phyloP scores from a whole-genome alignment of 2,329 filamentous ascomycete species.

The Aspergillus sp. region DNA sequence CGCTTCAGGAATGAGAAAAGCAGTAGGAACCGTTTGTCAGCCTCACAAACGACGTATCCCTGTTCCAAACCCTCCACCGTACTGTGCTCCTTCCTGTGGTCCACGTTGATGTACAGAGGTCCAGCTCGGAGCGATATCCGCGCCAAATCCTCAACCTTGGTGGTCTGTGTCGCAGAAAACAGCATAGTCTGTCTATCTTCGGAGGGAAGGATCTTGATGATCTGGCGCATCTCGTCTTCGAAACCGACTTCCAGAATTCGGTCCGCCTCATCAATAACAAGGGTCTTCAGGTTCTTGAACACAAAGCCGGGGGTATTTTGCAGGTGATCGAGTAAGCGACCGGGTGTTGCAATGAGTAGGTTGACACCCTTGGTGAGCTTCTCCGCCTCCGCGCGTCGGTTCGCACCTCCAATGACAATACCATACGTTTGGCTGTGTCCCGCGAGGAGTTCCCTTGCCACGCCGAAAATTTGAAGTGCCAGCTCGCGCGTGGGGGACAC shows the following conservation, averaged over 20 bases:
- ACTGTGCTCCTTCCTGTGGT: conserved; percentile 82
- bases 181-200: conserved; percentile 91
- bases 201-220: conserved; percentile 88
- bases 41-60: conserved; percentile 90
- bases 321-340: conserved; percentile 87
- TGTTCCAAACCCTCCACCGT: conserved; percentile 94
- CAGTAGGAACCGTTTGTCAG: conserved; percentile 88
- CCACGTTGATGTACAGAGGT: conserved; percentile 95
- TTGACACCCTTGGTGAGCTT: conserved; percentile 96
- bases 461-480: conserved; percentile 93
- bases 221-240: conserved; percentile 96
- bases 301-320: conserved; percentile 87
- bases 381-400: conserved; percentile 83
- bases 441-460: conserved; percentile 88
- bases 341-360: conserved; percentile 88
- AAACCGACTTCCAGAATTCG: conserved; percentile 96
- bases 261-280: conserved; percentile 93
- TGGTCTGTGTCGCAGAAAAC: conserved; percentile 98
- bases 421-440: conserved; percentile 94
- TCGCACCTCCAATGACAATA: conserved; percentile 94
- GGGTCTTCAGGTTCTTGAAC: conserved; percentile 88
- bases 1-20: conserved; percentile 93
- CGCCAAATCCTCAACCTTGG: conserved; percentile 95
- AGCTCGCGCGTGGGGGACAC: conserved; percentile 92
- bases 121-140: conserved; percentile 88